Percentiles rank a stretch among this genome's conserved stretches.
Evolutionary conservation across 192 early-diverging fungal genomes (phyloP).

Genomic region (Spinellus fusiger): DNA sequence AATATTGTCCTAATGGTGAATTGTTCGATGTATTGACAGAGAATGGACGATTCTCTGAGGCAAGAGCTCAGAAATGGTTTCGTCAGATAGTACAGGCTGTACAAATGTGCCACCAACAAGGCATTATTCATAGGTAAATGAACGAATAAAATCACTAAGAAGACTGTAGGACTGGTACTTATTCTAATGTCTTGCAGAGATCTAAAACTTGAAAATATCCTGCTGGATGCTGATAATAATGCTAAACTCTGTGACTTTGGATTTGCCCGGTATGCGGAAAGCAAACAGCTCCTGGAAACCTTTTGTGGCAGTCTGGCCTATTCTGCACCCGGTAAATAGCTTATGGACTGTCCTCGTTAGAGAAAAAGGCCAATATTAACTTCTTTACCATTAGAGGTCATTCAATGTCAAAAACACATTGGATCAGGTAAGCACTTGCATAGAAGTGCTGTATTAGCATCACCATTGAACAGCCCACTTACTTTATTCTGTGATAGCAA

Average conservation of each 20-base stretch:
- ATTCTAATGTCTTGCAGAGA: conserved; percentile 27
- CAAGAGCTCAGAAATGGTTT: conserved; percentile 41
- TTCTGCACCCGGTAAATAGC: conserved; percentile 61
- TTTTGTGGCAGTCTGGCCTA: conserved; percentile 67
- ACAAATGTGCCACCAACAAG: conserved; percentile 45
- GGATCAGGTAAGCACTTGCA: conserved; percentile 53
- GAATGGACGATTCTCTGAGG: conserved; percentile 36
- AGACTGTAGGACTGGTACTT: not conserved
- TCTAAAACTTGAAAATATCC: conserved; percentile 58
- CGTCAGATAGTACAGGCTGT: conserved; percentile 44
- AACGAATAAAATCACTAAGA: not conserved
- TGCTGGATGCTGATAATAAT: conserved; percentile 49
- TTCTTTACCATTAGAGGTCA: conserved; percentile 51
- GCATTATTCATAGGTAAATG: conserved; percentile 45
- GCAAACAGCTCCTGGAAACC: conserved; percentile 53
- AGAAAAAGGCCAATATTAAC: not conserved
- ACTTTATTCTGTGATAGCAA: conserved; percentile 41
- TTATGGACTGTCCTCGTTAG: not conserved
- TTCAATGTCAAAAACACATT: conserved; percentile 67
- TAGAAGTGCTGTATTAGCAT: not conserved
- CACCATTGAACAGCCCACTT: conserved; percentile 21
- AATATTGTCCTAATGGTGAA: conserved; percentile 72
- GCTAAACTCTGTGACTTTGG: conserved; percentile 64
- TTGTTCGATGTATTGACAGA: conserved; percentile 43
- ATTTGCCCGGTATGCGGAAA: conserved; percentile 54